Evolutionary conservation across 495 filamentous ascomycete species (phyloP), one percentile per base, ranked within the genome.

Genomic region (Talaromyces adpressus): DNA sequence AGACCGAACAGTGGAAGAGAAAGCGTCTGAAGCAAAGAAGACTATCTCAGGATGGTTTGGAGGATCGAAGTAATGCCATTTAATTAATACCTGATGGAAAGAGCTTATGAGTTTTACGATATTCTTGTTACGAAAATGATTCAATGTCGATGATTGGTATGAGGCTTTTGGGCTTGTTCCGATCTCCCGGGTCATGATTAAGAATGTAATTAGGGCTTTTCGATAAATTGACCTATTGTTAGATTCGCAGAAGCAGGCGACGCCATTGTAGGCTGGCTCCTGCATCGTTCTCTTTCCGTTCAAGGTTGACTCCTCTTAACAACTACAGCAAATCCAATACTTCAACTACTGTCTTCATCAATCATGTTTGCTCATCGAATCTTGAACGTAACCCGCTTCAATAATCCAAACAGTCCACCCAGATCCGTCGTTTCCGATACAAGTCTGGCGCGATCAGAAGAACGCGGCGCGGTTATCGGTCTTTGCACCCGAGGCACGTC

Each of bases 11-110:
- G 83, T 96, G 25, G 90, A 92, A 78, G 79, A 87, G 67, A 86
- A 86, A 67, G 84, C 92, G 12, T 73, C 85, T 6, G 89, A 93
- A 73, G 88, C 91, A 9, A 95, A 95, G 85, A 83, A 86, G 59
- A 84, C 84, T 20, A 74, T 94, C 63, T 87, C 86, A 29, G 84
- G 87, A 60, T 96, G 91, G 92, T 93, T 96, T 65, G 87, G 90
- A 36, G 69, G 78, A 39, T 85, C 84, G 72, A 83, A 87, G 72
- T 89, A 85, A 70, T 27, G 27, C 27, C 27, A 27, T 49, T 54
- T 20, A 56, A 29, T 56, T 56, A 23, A 56, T 56, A 56, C 23
- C 23, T 56, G 52, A 25, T 20, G 39, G 14, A 30, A 41, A 16
- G 20, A n/a, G 20, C 14, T 18, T 29, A 45, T 39, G 32, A 34